Evolutionary conservation across 768 basidiomycete genomes (phyloP), one percentile per base, ranked within the genome.

Genomic region (Leccinellum rugosiceps): DNA sequence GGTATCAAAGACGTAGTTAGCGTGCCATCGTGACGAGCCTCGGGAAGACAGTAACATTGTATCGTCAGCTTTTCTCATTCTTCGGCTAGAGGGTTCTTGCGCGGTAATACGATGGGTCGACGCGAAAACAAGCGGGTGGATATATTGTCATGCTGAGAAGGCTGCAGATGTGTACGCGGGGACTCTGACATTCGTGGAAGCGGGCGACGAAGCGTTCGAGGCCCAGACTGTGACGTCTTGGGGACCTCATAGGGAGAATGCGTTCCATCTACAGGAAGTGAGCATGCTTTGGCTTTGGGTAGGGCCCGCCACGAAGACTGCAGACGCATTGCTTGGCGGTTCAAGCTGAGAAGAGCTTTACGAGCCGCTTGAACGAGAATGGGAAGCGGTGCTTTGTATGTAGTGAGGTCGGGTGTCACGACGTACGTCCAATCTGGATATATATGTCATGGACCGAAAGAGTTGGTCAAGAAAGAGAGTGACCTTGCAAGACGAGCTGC

Each of bases 341-440:
- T 30, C 13, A 72, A 26, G 32, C 44, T 53, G 14, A 56, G 31
- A 3, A 72, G 55, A 1, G 64, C 72, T 25, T 41, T 58, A 34
- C 68, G 68, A 17, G 73, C 58, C n/a, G 52, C 31, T 13, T 53
- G 54, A 15, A 73, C 47, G 34, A 73, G 61, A 21, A 57, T 59
- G 2, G 65, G 60, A 2, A 72, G 56, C 11, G 70, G 66, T 38
- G 53, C 62, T 47, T 38, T 71, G 50, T 70, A 73, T 2, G 63
- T 47, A 50, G 61, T n/a, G 28, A 70, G 58, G 30, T 53, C 41
- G 19, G 72, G 72, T 15, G 60, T 23, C 23, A 70, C 59, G 19
- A 72, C 56, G 50, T 70, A 72, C 35, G 68, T 65, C 71, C 72
- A 72, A 34, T 50, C 72, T 72, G 23, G 4, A 23, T 30, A 6